Percentiles rank a stretch among this genome's conserved stretches.
phyloP scores from a whole-genome alignment of 108 stramenopile genomes.

The Aurantiochytrium sp. region DNA sequence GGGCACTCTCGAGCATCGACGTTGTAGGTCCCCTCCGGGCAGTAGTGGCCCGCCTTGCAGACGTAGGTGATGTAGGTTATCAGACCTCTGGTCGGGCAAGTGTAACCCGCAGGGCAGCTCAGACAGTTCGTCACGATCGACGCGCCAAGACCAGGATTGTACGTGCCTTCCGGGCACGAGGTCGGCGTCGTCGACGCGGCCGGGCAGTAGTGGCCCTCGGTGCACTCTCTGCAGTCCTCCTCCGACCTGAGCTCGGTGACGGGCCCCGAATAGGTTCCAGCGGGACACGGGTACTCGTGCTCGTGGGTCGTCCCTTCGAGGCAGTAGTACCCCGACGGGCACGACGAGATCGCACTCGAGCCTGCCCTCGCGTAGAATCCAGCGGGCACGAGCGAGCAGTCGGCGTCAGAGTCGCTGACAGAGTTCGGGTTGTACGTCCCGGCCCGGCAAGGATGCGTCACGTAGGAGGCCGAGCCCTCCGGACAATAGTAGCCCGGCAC shows the following conservation, averaged over 20 bases:
- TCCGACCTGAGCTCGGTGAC: background rate
- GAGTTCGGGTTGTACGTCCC: constrained; percentile 41
- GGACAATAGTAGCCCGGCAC: constrained; percentile 51
- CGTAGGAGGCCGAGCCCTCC: background rate
- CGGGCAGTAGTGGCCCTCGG: constrained; percentile 41
- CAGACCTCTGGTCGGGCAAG: background rate
- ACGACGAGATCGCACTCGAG: background rate
- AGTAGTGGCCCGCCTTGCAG: constrained; percentile 51
- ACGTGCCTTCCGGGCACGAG: constrained; percentile 32
- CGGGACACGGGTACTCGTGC: constrained; percentile 38
- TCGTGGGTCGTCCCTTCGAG: background rate
- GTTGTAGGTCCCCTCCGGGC: constrained; percentile 26
- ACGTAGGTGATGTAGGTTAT: background rate
- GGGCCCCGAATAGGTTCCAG: constrained; percentile 42
- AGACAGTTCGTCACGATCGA: background rate
- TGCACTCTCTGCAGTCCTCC: constrained; percentile 41
- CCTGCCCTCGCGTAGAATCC: background rate
- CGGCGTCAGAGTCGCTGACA: background rate
- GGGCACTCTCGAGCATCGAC: constrained; percentile 39
- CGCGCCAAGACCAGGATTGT: background rate
- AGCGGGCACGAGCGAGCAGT: constrained; percentile 43
- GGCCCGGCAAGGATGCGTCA: constrained; percentile 31
- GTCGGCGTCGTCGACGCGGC: background rate
- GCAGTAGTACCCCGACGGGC: constrained; percentile 39
- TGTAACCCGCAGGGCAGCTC: background rate